A percentile compares a stretch with the other conserved stretches of the same genome.
These are phyloP conservation scores for Umbelopsis sp. DNA, from an alignment of 371 early-diverging fungal species.

Conservation along the genomic window DNA sequence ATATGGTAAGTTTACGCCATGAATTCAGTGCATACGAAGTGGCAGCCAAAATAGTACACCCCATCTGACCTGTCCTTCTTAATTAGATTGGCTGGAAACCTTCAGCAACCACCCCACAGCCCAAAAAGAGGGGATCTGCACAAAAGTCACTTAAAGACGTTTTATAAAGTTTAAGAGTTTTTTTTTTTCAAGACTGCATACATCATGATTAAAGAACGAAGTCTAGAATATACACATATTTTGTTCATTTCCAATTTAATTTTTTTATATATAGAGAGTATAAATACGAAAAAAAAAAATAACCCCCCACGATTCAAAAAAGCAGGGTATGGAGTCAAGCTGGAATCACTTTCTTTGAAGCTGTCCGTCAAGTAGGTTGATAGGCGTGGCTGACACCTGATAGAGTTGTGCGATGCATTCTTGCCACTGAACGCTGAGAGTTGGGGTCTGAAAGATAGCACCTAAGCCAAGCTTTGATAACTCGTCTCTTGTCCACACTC, in stretches of 20 bases:
- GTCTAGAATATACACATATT: neutral
- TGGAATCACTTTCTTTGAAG: neutral
- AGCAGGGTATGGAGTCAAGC: no score
- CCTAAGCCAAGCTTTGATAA: neutral
- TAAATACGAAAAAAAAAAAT: no score
- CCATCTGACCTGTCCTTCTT: conserved; percentile 6
- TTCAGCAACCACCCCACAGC: conserved; percentile 71
- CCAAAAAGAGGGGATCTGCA: conserved; percentile 74
- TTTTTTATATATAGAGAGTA: no score
- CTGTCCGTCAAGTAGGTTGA: neutral
- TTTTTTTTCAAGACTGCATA: neutral
- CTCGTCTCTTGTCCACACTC: neutral
- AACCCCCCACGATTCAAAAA: no score
- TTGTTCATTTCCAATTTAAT: no score
- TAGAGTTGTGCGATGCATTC: neutral
- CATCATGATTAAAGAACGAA: neutral
- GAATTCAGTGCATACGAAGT: neutral
- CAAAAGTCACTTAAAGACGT: conserved; percentile 71
- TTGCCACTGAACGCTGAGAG: neutral
- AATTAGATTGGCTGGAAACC: conserved; percentile 89
- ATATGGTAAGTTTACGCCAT: conserved; percentile 58
- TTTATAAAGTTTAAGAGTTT: conserved; percentile 29
- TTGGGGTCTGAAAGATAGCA: neutral
- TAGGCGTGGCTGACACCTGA: neutral
- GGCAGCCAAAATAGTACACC: conserved; percentile 12